phyloP scores from a whole-genome alignment of 805 yeast genomes.

The Candida pseudofarinosa region DNA sequence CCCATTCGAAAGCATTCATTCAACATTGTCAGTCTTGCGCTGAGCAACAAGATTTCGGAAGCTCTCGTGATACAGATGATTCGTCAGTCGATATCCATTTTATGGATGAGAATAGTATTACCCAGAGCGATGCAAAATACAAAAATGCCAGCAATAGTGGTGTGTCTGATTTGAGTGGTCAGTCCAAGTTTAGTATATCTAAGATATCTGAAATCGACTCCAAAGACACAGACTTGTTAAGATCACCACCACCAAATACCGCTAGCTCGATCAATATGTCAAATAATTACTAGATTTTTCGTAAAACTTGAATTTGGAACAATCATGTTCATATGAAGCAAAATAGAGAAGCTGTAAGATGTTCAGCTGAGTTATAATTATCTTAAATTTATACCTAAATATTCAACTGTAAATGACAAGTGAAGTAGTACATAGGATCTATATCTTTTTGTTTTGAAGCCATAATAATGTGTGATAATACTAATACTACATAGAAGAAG shows the following conservation, averaged over 20 bases:
- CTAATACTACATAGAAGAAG: too few relatives aligned
- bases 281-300: not conserved
- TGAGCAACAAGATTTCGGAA: slow-evolving; percentile 13
- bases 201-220: slow-evolving; percentile 1
- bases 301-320: too few relatives aligned
- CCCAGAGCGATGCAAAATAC: not conserved
- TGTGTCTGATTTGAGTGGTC: not conserved
- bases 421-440: too few relatives aligned
- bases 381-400: too few relatives aligned
- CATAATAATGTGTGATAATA: too few relatives aligned
- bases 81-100: not conserved
- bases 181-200: not conserved
- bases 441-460: too few relatives aligned
- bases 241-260: slow-evolving; percentile 3
- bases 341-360: not conserved
- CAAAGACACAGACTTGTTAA: not conserved
- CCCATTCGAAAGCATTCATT: slow-evolving; percentile 51
- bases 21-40: slow-evolving; percentile 68
- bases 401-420: too few relatives aligned
- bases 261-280: not conserved
- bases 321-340: not conserved
- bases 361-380: slow-evolving; percentile 1
- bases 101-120: not conserved
- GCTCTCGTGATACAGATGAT: not conserved
- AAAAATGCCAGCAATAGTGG: not conserved